Percentiles rank a stretch among this genome's conserved stretches.
Evolutionary conservation across 305 asterid genomes (phyloP).

Genomic region (Fraxinus nigra): DNA sequence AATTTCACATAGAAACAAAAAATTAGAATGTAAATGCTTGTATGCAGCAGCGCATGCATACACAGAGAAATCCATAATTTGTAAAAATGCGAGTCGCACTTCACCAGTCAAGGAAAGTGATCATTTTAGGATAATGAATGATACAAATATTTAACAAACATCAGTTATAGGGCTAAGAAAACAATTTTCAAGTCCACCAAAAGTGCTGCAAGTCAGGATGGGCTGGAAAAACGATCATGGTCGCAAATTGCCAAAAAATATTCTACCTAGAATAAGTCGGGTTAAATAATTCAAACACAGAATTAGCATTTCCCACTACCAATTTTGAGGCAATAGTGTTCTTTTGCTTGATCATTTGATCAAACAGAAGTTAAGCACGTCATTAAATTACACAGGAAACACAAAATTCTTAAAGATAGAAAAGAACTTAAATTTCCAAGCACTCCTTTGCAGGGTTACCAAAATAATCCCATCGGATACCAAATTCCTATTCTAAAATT

Average conservation of each 20-base stretch:
- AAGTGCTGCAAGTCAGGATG: neutral
- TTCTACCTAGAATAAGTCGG: neutral
- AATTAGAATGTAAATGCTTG: neutral
- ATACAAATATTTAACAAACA: neutral
- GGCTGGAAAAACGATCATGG: neutral
- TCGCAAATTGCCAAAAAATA: neutral
- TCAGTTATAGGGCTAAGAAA: neutral
- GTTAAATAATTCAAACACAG: neutral
- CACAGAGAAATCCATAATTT: neutral
- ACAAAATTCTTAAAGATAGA: neutral
- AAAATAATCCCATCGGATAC: neutral
- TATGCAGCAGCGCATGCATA: neutral
- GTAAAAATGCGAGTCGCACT: neutral
- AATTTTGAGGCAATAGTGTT: neutral
- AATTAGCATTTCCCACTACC: neutral
- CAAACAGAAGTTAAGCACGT: neutral
- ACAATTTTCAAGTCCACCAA: neutral
- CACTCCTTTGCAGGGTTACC: neutral
- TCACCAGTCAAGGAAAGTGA: neutral
- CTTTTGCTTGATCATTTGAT: neutral
- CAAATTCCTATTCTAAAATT: neutral
- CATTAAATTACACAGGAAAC: neutral
- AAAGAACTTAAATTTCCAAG: neutral
- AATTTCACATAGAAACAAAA: neutral
- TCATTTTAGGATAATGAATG: neutral